Evolutionary conservation across 306 rosid species (phyloP), one percentile per base, ranked within the genome.

Genomic region (Rosa multiflora): DNA sequence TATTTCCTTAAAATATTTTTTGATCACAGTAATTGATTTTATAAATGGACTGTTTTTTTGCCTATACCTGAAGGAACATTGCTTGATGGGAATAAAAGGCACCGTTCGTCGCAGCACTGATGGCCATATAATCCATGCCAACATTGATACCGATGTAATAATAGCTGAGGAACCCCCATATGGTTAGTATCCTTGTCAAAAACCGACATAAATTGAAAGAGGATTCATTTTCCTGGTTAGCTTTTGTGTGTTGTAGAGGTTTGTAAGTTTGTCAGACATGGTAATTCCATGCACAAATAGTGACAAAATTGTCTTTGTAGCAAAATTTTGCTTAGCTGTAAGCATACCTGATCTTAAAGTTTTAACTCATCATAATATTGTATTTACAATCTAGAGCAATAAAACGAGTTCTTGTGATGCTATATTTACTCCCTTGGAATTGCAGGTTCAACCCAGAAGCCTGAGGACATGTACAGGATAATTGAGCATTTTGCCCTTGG

Each of bases 31-130:
- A 10, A 11, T 40, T 37, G 26, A 39, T 62, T 48, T 39, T 74
- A 67, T 83, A 35, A 81, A 37, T 58, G 47, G 29, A 70, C 63
- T 78, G 52, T 26, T 79, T 6, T 74, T 47, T 72, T 83, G 42
- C 56, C 78, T 58, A 47, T 80, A 56, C 73, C 61, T 81, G 70
- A 87, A 96, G 99, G 99, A 96, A 81, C 99, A 96, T 79, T 96
- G 99, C 91, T 89, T 96, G 89, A 96, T 96, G 99, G 99, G 99
- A 75, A 96, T 96, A 84, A 96, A 96, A 79, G 99, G 99, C 85
- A 93, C 99, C 0, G 99, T 96, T 75, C 97, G 99, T 67, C 94
- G 99, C 85, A 96, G 99, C 83, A 93, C 99, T 35, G 99, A 96
- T 89, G 99, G 99, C 15, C 99, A 96, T 82, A 96, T 96, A 82